Base-by-base conservation (phyloP, 768 basidiomycete genomes). In the Tylopilus subfusipes region DNA sequence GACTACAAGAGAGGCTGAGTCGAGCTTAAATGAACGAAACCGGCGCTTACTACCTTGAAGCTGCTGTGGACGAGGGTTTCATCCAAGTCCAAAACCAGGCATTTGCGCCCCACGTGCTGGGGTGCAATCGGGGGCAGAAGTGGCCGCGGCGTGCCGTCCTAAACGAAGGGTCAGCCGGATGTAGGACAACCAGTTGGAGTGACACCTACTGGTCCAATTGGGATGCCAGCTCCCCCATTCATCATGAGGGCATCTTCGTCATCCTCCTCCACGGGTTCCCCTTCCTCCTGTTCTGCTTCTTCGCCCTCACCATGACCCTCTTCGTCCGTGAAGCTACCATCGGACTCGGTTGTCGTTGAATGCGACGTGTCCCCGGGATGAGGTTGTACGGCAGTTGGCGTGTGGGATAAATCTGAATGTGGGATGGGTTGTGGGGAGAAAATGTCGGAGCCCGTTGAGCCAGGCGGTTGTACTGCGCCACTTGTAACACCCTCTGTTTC, bases 41-140 rank as follows among this genome's bases (percentile, higher is more conserved):
- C 4, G 13, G 18, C 56, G 53, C 75, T 2, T 46, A 47, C 38
- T 57, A 96, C 96, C 84, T 98, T 99, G 83, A 99, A 98, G 70
- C 92, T 95, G 67, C 90, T 93, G 73, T 98, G 96, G 21, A 98
- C 86, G 19, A 99, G 78, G 3, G 97, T 99, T 73, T 99, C 96
- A 62, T 99, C 96, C 38, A 99, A 79, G 74, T 99, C 97, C 24
- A 99, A 81, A 40, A 98, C 94, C 12, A 98, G 81, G 65, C 97
- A 98, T 75, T 99, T 99, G 53, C 93, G 78, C 29, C 96, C 96
- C 30, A 74, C 80, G 63, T 96, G 90, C 18, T 88, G 84, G 12
- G 86, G 82, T 4, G 83, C 75, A 57, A 98, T 77, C 24, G 91
- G 90, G 14, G 93, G 93, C 8, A 99, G 72, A n/a, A 99, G 76